phyloP scores from a whole-genome alignment of 176 grass and related monocot species.

The Cenchrus purpureus region DNA sequence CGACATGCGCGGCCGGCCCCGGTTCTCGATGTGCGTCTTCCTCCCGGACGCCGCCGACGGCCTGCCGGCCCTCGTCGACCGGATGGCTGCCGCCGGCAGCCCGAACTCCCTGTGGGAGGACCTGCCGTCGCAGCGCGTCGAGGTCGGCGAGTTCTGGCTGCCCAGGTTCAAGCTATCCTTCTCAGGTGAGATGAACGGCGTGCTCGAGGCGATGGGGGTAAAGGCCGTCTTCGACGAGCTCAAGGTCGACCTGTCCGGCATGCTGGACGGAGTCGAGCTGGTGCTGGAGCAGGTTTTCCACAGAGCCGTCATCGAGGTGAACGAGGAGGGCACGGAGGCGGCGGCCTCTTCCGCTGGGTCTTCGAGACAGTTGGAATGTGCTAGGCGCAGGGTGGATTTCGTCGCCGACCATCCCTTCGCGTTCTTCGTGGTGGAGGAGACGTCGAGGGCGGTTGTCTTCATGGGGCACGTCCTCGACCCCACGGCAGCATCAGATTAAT shows the following conservation, averaged over 20 bases:
- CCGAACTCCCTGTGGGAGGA: neutral
- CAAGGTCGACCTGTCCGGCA: neutral
- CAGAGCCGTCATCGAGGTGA: slow-evolving; percentile 30
- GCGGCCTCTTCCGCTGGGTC: neutral
- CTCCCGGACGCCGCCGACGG: slow-evolving; percentile 38
- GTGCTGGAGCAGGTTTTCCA: neutral
- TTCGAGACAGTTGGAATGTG: neutral
- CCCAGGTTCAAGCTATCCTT: slow-evolving; percentile 35
- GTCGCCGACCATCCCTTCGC: neutral
- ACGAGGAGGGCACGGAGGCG: neutral
- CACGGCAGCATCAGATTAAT: neutral
- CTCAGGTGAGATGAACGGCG: neutral
- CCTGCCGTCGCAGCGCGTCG: neutral
- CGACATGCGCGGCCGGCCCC: neutral
- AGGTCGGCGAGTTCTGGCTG: neutral
- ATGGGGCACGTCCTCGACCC: slow-evolving; percentile 1
- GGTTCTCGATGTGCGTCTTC: slow-evolving; percentile 48
- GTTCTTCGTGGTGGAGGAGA: neutral
- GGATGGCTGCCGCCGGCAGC: neutral
- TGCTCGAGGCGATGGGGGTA: slow-evolving; percentile 1
- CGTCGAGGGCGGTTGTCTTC: neutral
- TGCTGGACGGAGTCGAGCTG: neutral
- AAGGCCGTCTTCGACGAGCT: neutral
- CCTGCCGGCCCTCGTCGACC: neutral
- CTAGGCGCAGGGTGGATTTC: neutral